These are phyloP conservation scores for Isabelozyma rhagii DNA, from an alignment of 805 yeast genomes.

Conservation along the genomic window DNA sequence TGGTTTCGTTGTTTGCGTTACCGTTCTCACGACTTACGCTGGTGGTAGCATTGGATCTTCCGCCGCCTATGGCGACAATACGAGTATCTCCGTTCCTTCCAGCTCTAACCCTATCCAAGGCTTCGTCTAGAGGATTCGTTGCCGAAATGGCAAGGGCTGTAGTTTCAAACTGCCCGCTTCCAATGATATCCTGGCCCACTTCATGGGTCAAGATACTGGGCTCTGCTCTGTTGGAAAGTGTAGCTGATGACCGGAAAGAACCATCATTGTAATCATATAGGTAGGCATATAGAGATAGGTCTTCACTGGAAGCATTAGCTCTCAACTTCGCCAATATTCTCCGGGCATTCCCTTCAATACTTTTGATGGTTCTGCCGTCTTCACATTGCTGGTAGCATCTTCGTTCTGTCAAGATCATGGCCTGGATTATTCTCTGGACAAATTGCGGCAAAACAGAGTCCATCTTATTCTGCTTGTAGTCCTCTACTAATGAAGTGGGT, in stretches of 20 bases:
- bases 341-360: slow-evolving; percentile 19
- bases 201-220: slow-evolving; percentile 38
- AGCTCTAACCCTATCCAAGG: neutral
- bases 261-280: slow-evolving; percentile 20
- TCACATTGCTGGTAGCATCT: slow-evolving; percentile 37
- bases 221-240: slow-evolving; percentile 26
- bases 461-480: slow-evolving; percentile 20
- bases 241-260: slow-evolving; percentile 21
- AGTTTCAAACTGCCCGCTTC: slow-evolving; percentile 24
- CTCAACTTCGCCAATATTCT: slow-evolving; percentile 24
- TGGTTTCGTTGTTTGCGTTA: neutral
- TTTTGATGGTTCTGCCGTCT: slow-evolving; percentile 18
- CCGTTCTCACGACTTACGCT: neutral
- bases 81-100: neutral
- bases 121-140: slow-evolving; percentile 7
- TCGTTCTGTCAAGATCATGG: slow-evolving; percentile 32
- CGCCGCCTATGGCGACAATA: neutral
- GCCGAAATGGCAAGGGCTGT: slow-evolving; percentile 12
- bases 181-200: slow-evolving; percentile 32
- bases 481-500: slow-evolving; percentile 10
- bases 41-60: slow-evolving; percentile 1
- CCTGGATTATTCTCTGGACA: slow-evolving; percentile 30
- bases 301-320: slow-evolving; percentile 19
- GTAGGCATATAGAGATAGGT: slow-evolving; percentile 24
- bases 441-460: slow-evolving; percentile 34